Base-by-base conservation (phyloP, 2,329 filamentous ascomycete genomes). In the Sclerotinia glacialis region DNA sequence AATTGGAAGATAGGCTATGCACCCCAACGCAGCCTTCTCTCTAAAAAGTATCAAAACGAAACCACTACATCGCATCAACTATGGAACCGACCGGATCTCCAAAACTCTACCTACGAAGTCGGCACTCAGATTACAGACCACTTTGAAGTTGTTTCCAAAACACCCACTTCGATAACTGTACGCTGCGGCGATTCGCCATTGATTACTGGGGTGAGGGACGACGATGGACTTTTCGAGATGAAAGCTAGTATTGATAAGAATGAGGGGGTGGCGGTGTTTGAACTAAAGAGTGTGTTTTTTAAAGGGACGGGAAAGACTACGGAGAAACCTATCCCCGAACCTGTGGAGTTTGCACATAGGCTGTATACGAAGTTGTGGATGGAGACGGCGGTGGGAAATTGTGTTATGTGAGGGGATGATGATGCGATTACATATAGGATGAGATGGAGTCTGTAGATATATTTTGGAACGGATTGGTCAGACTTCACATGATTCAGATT, bases 61-160 rank as follows among this genome's bases (percentile, higher is more conserved):
- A 81, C 84, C 11, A 80, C 83, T 49, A 89, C 87, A 0, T 79
- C 81, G 2, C 73, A 79, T 56, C 85, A 90, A 69, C 82, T 91
- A 1, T 91, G 89, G 87, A 81, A 82, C 2, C 78, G 76, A 3
- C 77, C 81, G 14, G 81, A 87, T 62, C 82, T 91, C 1, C 75
- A 80, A 7, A 71, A 77, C n/a, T 85, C 80, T 67, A 80, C 71
- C 12, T 91, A 91, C 74, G 83, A 86, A 26, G 80, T 83, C 49
- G 88, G 88, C 44, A 89, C 88, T 0, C 74, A 80, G 50, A 83
- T 91, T 67, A 89, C 86, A 3, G 87, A 91, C 74, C 89, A 91
- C 76, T 91, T 91, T 73, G 86, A 91, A 75, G 87, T 91, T 0
- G 79, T 91, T 0, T 84, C 87, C 64, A 88, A 88, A 77, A 87